phyloP scores from a whole-genome alignment of 148 eudicot genomes.

The Hydrangea macrophylla region DNA sequence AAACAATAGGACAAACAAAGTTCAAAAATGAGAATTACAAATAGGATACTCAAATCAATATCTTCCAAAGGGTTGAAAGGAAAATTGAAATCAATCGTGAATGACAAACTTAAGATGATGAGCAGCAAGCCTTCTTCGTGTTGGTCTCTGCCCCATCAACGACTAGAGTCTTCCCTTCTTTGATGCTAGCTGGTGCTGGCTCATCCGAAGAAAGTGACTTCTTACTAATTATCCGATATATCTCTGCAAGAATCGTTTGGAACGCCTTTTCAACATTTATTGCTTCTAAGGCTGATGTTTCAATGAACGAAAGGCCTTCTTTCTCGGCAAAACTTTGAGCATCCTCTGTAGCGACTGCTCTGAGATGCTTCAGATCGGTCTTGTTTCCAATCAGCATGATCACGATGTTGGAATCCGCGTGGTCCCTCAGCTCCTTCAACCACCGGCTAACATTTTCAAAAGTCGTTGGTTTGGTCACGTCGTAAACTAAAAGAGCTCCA shows the following conservation, averaged over 20 bases:
- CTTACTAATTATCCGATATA: conserved; percentile 50
- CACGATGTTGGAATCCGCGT: conserved; percentile 58
- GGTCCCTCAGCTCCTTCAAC: conserved; percentile 63
- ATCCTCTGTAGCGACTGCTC: conserved; percentile 59
- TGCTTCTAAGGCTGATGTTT: conserved; percentile 64
- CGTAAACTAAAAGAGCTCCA: conserved; percentile 63
- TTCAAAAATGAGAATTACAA: not conserved
- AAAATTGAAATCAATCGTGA: not conserved
- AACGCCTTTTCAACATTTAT: conserved; percentile 53
- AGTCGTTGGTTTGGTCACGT: conserved; percentile 52
- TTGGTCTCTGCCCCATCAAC: conserved; percentile 36
- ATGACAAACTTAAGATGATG: conserved; percentile 27
- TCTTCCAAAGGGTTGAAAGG: not conserved
- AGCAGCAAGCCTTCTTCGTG: conserved; percentile 49
- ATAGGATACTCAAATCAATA: conserved; percentile 13
- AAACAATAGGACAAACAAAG: conserved; percentile 3
- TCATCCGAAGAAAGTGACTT: conserved; percentile 40
- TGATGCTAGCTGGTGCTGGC: conserved; percentile 30
- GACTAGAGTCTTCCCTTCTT: conserved; percentile 48
- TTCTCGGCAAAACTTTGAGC: conserved; percentile 59
- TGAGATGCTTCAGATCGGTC: conserved; percentile 58
- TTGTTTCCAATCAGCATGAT: conserved; percentile 65
- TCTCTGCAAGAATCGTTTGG: conserved; percentile 46
- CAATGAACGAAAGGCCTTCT: conserved; percentile 62
- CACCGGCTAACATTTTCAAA: conserved; percentile 60